Conservation (phyloP, 129 eudicot species). For the Lonicera japonica region DNA sequence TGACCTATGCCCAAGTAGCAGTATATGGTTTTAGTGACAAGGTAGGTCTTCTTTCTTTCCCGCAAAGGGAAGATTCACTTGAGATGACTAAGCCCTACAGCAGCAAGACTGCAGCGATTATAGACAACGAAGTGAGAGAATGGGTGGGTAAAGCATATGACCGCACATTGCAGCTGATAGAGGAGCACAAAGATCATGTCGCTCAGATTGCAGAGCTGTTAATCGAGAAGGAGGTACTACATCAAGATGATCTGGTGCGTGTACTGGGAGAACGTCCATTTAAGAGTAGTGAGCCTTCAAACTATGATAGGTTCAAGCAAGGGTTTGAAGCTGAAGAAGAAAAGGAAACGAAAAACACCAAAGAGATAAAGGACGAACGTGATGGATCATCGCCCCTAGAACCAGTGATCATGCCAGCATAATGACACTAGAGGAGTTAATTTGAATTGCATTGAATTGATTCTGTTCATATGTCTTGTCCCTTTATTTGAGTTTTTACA, state of each 20-base stretch:
- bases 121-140: slow-evolving; percentile 80
- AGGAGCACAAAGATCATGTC: slow-evolving; percentile 74
- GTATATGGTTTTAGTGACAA: slow-evolving; percentile 89
- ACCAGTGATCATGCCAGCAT: slow-evolving; percentile 38
- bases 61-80: slow-evolving; percentile 54
- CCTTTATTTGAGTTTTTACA: neutral
- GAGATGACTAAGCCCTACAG: slow-evolving; percentile 87
- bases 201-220: slow-evolving; percentile 67
- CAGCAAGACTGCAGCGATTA: slow-evolving; percentile 76
- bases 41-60: slow-evolving; percentile 88
- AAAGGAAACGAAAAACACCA: slow-evolving; percentile 1
- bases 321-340: slow-evolving; percentile 42
- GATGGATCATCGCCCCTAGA: slow-evolving; percentile 29
- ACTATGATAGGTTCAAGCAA: slow-evolving; percentile 69
- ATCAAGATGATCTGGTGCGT: slow-evolving; percentile 67
- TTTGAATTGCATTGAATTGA: too few relatives aligned
- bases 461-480: neutral
- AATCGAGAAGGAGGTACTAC: slow-evolving; percentile 76
- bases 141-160: slow-evolving; percentile 75
- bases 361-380: slow-evolving; percentile 18
- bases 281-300: slow-evolving; percentile 51
- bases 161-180: slow-evolving; percentile 50
- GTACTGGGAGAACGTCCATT: slow-evolving; percentile 86
- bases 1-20: slow-evolving; percentile 94
- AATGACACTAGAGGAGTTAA: slow-evolving; percentile 7